Evolutionary conservation across 129 eudicot species (phyloP), one percentile per base, ranked within the genome.

Genomic region (Escallonia rubra): DNA sequence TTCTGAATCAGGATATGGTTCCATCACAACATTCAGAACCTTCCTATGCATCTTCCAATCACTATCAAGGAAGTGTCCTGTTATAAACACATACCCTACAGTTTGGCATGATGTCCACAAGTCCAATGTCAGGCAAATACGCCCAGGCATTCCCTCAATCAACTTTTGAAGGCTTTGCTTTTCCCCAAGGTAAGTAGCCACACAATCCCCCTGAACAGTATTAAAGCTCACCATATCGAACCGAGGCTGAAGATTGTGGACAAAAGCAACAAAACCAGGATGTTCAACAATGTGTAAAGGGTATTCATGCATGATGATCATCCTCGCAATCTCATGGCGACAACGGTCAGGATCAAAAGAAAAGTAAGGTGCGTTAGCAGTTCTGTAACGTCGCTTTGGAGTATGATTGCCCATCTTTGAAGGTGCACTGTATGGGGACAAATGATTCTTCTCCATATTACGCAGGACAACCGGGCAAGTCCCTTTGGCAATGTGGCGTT

Each of bases 231-330:
- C 92, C 87, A 86, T 84, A 74, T 92, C 85, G 41, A 92, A 92
- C 5, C 87, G 84, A 6, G 98, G 98, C 78, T 89, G 96, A 4
- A 92, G 80, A 74, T 84, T 92, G 57, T 82, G 91, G 62, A 80
- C 90, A 76, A 92, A 92, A 8, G 88, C 77, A 60, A 84, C 66
- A 66, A 92, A 92, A 39, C 98, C 98, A 1, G 87, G 73, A 55
- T 92, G 95, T 58, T 92, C 98, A 15, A 92, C 98, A 72, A 92
- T 89, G 71, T 92, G 90, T 58, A 92, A 90, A 7, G 95, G 98
- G 77, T 92, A 92, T 40, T 86, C 96, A 54, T 92, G 96, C 85
- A 88, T 74, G 58, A 92, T 89, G 65, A 92, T 86, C 98, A 92
- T 92, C 66, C 79, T 74, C 2, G 96, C 87, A 60, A 92, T 84